Conservation (phyloP, 2,329 filamentous ascomycete species). For the Phialemonium atrogriseum region DNA sequence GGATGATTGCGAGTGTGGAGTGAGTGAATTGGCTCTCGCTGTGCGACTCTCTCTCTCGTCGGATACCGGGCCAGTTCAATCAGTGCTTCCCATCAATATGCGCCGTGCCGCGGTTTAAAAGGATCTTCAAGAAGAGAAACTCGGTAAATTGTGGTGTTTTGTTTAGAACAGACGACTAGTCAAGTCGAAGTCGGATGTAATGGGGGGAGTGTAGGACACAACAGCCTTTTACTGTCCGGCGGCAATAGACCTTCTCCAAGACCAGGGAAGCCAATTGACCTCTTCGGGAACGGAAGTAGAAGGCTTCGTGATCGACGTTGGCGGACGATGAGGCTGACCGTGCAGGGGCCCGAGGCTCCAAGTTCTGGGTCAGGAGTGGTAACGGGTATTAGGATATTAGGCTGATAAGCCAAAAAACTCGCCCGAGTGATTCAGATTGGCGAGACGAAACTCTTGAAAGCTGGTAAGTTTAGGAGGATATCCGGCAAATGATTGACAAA, state of each 20-base stretch:
- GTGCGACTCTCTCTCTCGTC: not conserved
- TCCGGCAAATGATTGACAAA: conserved; percentile 6
- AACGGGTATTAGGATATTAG: conserved; percentile 14
- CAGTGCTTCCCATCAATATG: conserved; percentile 6
- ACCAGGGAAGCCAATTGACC: conserved; percentile 4
- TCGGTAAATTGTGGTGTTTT: conserved; percentile 8
- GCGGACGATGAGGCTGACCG: conserved; percentile 11
- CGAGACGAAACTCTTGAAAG: conserved; percentile 4
- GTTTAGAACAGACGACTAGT: conserved; percentile 1
- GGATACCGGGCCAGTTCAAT: conserved; percentile 3
- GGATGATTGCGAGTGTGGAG: conserved; percentile 3
- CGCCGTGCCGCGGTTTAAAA: conserved; percentile 6
- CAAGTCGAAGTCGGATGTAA: conserved; percentile 5
- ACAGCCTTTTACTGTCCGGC: not conserved
- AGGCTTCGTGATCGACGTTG: conserved; percentile 9
- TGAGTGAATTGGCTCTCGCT: not conserved
- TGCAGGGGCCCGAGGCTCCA: conserved; percentile 11
- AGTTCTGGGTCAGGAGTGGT: conserved; percentile 10
- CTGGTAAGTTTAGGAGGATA: conserved; percentile 1
- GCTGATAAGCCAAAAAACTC: conserved; percentile 8
- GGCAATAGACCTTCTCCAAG: conserved; percentile 9
- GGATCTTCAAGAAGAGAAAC: conserved; percentile 7
- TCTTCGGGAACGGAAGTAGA: conserved; percentile 7
- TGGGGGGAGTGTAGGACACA: conserved; percentile 5
- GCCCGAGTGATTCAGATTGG: conserved; percentile 4